Conservation (phyloP, 441 rosid species). For the Flueggea neowawraea region DNA sequence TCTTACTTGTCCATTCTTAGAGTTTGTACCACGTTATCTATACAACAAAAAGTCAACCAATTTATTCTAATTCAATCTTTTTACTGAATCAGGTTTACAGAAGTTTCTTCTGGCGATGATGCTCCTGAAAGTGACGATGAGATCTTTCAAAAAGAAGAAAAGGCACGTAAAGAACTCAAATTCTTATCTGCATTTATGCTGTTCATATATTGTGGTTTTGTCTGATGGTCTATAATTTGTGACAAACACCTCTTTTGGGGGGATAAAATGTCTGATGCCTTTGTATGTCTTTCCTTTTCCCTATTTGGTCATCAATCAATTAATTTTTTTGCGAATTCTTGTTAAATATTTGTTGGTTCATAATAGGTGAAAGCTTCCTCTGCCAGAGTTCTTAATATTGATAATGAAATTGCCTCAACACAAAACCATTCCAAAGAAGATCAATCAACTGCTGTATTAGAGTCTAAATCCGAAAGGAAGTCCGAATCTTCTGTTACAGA, state of each 20-base stretch:
- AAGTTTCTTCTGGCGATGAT: constrained; percentile 56
- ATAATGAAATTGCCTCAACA: constrained; percentile 18
- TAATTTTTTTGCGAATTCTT: neutral
- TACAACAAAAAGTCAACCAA: constrained; percentile 1
- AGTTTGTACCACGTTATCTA: neutral
- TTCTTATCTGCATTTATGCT: constrained; percentile 12
- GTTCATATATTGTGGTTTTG: neutral
- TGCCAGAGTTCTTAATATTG: constrained; percentile 17
- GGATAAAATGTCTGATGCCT: too few species aligned
- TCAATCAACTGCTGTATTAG: constrained; percentile 23
- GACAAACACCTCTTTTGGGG: neutral
- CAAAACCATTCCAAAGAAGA: constrained; percentile 19
- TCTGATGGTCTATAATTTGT: too few species aligned
- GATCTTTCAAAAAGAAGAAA: constrained; percentile 21
- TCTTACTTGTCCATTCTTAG: too few species aligned
- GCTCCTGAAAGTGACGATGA: constrained; percentile 40
- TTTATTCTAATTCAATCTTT: neutral
- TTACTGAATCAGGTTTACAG: constrained; percentile 52
- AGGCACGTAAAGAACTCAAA: constrained; percentile 26
- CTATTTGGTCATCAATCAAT: constrained; percentile 2
- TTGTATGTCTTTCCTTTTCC: too few species aligned
- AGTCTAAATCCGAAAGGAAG: constrained; percentile 25
- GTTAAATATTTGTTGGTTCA: constrained; percentile 12
- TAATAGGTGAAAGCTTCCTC: constrained; percentile 28
- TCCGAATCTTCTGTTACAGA: constrained; percentile 24